phyloP scores from a whole-genome alignment of 2,329 filamentous ascomycete species.

The Seiridium unicorne region DNA sequence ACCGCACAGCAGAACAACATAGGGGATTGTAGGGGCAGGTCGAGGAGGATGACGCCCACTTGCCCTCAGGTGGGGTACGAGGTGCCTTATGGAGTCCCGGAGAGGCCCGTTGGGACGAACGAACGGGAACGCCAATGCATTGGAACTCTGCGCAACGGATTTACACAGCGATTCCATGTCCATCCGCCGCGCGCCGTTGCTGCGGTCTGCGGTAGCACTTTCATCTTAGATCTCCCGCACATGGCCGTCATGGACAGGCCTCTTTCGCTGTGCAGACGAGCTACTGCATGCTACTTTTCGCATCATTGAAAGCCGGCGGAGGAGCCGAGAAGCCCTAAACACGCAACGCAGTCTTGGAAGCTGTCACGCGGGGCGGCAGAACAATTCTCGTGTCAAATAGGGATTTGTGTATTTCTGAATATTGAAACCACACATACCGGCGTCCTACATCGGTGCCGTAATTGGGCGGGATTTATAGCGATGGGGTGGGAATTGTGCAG shows the following conservation, averaged over 20 bases:
- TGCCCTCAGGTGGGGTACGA: too few species aligned
- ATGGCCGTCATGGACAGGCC: not conserved
- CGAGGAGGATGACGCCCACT: too few species aligned
- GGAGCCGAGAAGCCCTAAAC: too few species aligned
- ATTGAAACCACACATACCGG: not conserved
- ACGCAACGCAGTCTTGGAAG: too few species aligned
- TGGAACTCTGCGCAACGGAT: not conserved
- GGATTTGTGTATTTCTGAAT: too few species aligned
- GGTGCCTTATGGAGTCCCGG: not conserved
- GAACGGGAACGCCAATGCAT: not conserved
- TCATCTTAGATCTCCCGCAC: not conserved
- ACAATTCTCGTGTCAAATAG: too few species aligned
- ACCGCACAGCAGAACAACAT: too few species aligned
- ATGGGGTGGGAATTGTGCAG: not conserved
- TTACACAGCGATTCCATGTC: slow-evolving; percentile 1
- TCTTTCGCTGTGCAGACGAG: too few species aligned
- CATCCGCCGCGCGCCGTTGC: not conserved
- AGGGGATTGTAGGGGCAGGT: too few species aligned
- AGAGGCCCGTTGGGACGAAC: not conserved
- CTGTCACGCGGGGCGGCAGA: too few species aligned
- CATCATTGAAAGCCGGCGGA: too few species aligned
- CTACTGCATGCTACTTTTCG: too few species aligned
- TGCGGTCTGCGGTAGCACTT: not conserved
- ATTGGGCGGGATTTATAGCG: not conserved
- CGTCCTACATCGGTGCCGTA: not conserved